A percentile compares a stretch with the other conserved stretches of the same genome.
Evolutionary conservation across 139 green algal genomes (phyloP).

Genomic region (Edaphochlamys debaryana): DNA sequence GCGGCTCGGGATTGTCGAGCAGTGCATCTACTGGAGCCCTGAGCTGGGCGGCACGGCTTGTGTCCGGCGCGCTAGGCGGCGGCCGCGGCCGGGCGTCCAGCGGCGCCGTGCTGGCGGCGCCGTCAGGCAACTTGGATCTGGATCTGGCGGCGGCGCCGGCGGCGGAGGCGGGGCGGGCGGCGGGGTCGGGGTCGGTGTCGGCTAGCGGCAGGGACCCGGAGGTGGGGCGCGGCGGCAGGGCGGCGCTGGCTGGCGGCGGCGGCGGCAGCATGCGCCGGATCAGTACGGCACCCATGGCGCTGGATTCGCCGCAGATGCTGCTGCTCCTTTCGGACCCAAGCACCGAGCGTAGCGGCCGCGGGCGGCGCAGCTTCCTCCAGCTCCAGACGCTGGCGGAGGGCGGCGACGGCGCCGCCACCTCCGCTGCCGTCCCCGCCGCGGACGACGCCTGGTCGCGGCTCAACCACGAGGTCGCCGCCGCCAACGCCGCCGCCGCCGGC

Average conservation of each 20-base stretch:
- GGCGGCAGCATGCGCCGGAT: conserved; percentile 7
- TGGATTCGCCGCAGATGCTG: background rate
- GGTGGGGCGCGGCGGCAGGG: background rate
- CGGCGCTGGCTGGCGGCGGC: background rate
- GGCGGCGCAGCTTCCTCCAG: conserved; percentile 19
- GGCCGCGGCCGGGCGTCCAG: background rate
- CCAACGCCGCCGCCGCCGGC: too few relatives aligned
- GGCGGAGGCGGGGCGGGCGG: background rate
- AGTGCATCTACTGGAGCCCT: background rate
- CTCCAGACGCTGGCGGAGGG: background rate
- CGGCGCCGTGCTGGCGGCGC: too few relatives aligned
- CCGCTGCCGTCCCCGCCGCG: background rate
- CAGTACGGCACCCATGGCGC: background rate
- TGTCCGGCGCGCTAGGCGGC: background rate
- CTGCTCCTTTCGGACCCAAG: conserved; percentile 22
- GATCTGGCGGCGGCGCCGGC: background rate
- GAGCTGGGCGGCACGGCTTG: conserved; percentile 7
- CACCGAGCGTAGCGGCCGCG: conserved; percentile 4
- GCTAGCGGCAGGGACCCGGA: too few relatives aligned
- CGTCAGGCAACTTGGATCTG: too few relatives aligned
- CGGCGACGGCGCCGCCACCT: background rate
- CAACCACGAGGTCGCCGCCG: too few relatives aligned
- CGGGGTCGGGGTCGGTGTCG: background rate
- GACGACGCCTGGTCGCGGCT: too few relatives aligned
- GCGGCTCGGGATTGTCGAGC: background rate